Base-by-base conservation (phyloP, 768 basidiomycete genomes). In the Boletus huronensis region DNA sequence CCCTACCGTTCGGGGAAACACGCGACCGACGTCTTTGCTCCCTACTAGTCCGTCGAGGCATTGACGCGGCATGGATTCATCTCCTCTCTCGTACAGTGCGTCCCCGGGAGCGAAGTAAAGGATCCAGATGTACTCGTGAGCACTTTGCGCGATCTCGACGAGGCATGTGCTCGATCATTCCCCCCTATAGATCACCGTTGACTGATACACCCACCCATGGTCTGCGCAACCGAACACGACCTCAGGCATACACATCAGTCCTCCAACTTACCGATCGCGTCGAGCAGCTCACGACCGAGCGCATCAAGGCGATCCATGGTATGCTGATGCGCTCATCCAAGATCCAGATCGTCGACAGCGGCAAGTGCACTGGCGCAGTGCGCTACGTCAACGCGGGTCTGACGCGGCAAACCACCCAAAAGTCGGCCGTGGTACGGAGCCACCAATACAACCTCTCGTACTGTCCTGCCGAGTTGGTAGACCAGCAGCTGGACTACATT, bases 381-480 rank as follows among this genome's bases (percentile, higher is more conserved):
- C 64, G 53, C 51, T 70, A 70, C 14, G 25, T 66, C 57, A 70
- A 70, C 34, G 69, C 70, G 0, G 69, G 69, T 7, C 50, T 49
- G 3, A 72, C 69, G 6, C 69, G 70, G 6, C 60, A 62, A 19
- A 50, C 61, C 26, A 65, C 69, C 0, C 64, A 69, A 47, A 66
- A 57, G 45, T 69, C 67, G 13, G 69, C 70, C 32, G 59, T 64
- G 17, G 63, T 72, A 11, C 59, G 70, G 26, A 72, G 69, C 40
- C 58, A 68, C 0, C 69, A 70, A 34, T 70, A 70, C 23, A 70
- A 72, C 44, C 69, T 70, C 23, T 69, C 70, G 14, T 70, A 61
- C 29, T 70, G 70, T 32, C 71, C 70, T 11, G 46, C 58, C 3
- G 69, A 69, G 21, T 19, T 60, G 26, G 70, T 70, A 3, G 70